Percentiles rank a stretch among this genome's conserved stretches.
phyloP scores from a whole-genome alignment of 352 stramenopile species.

The Salisapilia sapeloensis region DNA sequence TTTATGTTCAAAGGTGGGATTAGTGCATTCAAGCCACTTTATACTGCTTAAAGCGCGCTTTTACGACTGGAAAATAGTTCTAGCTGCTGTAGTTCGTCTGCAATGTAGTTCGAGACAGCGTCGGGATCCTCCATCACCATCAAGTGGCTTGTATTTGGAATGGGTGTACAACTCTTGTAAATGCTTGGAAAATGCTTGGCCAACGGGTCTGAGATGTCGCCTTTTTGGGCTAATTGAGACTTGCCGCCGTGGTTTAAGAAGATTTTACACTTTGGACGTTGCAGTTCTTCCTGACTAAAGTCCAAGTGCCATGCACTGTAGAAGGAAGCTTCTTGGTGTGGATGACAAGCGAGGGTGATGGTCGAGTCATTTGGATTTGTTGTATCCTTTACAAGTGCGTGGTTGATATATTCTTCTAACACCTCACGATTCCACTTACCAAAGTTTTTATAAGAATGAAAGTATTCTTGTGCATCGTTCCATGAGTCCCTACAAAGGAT shows the following conservation, averaged over 20 bases:
- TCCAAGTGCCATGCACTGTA: slow-evolving; percentile 16
- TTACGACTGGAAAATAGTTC: too few species aligned
- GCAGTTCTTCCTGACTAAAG: slow-evolving; percentile 14
- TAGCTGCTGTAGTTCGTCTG: slow-evolving; percentile 9
- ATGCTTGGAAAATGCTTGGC: slow-evolving; percentile 6
- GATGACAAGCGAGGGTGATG: slow-evolving; percentile 13
- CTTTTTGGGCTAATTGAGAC: too few species aligned
- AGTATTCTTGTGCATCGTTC: slow-evolving; percentile 9
- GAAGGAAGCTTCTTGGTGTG: slow-evolving; percentile 15
- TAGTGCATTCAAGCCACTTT: too few species aligned
- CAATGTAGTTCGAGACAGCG: slow-evolving; percentile 8
- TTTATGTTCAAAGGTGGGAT: too few species aligned
- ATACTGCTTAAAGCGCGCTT: too few species aligned
- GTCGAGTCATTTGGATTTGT: slow-evolving; percentile 8
- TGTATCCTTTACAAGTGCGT: slow-evolving; percentile 13
- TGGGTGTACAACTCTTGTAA: slow-evolving; percentile 1
- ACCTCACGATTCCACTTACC: slow-evolving; percentile 15
- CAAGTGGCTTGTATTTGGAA: slow-evolving; percentile 14
- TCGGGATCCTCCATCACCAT: slow-evolving; percentile 19
- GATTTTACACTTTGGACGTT: slow-evolving; percentile 15
- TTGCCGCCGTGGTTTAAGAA: slow-evolving; percentile 15
- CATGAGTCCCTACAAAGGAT: slow-evolving; percentile 7
- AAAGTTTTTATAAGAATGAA: slow-evolving; percentile 16
- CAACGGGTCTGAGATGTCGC: slow-evolving; percentile 1
- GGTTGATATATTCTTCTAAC: slow-evolving; percentile 10